A percentile compares a stretch with the other conserved stretches of the same genome.
Conservation (phyloP, 164 flowering plant species). For the Vitis amurensis region DNA sequence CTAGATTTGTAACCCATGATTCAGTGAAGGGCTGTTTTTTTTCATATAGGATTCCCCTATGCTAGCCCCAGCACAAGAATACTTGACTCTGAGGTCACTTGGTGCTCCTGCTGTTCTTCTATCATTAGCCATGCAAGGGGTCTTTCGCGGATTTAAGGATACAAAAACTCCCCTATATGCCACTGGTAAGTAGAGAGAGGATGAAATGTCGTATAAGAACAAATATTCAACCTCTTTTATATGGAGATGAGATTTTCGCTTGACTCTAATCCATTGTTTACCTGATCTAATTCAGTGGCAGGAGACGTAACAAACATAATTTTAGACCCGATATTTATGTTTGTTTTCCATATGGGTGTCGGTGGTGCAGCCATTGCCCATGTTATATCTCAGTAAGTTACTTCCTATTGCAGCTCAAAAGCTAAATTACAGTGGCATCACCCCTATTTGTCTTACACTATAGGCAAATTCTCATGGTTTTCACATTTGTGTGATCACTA, state of each 20-base stretch:
- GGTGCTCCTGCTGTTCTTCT: constrained; percentile 75
- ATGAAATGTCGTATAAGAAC: not conserved
- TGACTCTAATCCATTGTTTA: constrained; percentile 1
- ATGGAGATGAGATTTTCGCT: not conserved
- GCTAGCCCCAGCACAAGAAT: constrained; percentile 28
- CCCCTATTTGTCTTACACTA: not conserved
- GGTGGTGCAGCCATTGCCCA: constrained; percentile 43
- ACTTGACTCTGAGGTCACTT: constrained; percentile 47
- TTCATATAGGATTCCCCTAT: constrained; percentile 27
- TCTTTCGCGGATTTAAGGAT: constrained; percentile 68
- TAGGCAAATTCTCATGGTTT: not conserved
- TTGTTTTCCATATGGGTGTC: constrained; percentile 30
- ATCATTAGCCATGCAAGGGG: constrained; percentile 72
- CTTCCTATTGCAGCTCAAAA: not conserved
- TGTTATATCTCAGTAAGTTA: constrained; percentile 41
- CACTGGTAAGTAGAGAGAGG: constrained; percentile 28
- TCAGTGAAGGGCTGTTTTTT: not conserved
- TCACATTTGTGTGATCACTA: not conserved
- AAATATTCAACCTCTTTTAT: not conserved
- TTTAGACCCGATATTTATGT: constrained; percentile 35
- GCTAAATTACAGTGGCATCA: too few species aligned
- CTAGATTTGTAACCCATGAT: not conserved
- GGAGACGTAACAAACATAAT: constrained; percentile 43
- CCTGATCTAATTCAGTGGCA: constrained; percentile 22
- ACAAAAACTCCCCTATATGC: constrained; percentile 67